Evolutionary conservation across 2,329 filamentous ascomycete genomes (phyloP).

Genomic region (Penicillium fuscoglaucum): DNA sequence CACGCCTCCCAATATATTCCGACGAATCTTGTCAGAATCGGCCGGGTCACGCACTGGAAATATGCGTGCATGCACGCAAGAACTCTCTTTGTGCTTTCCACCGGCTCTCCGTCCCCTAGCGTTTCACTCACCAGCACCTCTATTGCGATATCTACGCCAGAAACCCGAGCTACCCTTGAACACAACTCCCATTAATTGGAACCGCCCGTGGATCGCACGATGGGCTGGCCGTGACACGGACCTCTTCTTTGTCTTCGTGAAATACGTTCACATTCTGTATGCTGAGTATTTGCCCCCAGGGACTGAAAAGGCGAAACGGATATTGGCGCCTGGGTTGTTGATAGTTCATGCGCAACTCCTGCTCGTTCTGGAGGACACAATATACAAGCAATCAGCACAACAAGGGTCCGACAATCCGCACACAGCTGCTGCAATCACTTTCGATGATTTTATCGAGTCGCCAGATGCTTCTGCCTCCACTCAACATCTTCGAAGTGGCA

Average conservation of each 20-base stretch:
- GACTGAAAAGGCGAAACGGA: slow-evolving; percentile 55
- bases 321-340: slow-evolving; percentile 73
- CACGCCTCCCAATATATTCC: slow-evolving; percentile 66
- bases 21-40: slow-evolving; percentile 70
- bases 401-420: slow-evolving; percentile 50
- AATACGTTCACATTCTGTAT: slow-evolving; percentile 78
- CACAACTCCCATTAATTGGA: slow-evolving; percentile 75
- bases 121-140: slow-evolving; percentile 62
- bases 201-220: slow-evolving; percentile 77
- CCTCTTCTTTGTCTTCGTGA: slow-evolving; percentile 87
- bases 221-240: slow-evolving; percentile 89
- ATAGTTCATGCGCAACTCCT: slow-evolving; percentile 81
- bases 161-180: slow-evolving; percentile 67
- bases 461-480: slow-evolving; percentile 68
- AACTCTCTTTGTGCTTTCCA: slow-evolving; percentile 70
- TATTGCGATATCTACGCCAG: slow-evolving; percentile 61
- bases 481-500: slow-evolving; percentile 61
- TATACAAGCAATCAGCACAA: slow-evolving; percentile 66
- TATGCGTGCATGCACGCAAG: slow-evolving; percentile 57
- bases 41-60: slow-evolving; percentile 58
- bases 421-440: slow-evolving; percentile 57
- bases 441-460: slow-evolving; percentile 64
- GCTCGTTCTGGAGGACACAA: slow-evolving; percentile 74
- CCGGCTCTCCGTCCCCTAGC: slow-evolving; percentile 61
- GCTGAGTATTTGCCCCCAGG: slow-evolving; percentile 67